A percentile compares a stretch with the other conserved stretches of the same genome.
These are phyloP conservation scores for Metschnikowia orientalis DNA, from an alignment of 805 yeast genomes.

Conservation along the genomic window DNA sequence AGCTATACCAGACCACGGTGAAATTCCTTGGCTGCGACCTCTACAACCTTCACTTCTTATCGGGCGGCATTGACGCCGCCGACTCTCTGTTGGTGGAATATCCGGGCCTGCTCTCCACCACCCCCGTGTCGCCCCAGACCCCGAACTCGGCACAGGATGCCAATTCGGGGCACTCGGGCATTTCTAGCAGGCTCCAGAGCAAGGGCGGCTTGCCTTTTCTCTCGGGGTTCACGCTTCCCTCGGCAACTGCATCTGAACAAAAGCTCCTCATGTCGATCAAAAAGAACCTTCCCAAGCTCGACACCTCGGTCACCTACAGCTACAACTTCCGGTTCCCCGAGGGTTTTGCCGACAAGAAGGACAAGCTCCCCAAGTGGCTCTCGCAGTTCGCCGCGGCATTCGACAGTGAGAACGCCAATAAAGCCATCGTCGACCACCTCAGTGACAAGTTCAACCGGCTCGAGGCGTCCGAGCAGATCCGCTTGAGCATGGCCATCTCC, in stretches of 20 bases:
- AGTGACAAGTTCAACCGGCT: slow-evolving; percentile 32
- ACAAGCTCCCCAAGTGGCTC: slow-evolving; percentile 33
- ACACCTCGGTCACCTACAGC: slow-evolving; percentile 18
- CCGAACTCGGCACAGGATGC: slow-evolving; percentile 9
- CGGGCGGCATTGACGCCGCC: slow-evolving; percentile 26
- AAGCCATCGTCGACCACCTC: slow-evolving; percentile 23
- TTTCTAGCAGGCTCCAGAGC: not conserved
- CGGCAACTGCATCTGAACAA: slow-evolving; percentile 33
- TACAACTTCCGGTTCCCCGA: slow-evolving; percentile 24
- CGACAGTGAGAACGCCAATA: slow-evolving; percentile 14
- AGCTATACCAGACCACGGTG: slow-evolving; percentile 31
- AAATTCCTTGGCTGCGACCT: slow-evolving; percentile 25
- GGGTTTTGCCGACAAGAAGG: slow-evolving; percentile 12
- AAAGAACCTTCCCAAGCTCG: slow-evolving; percentile 27
- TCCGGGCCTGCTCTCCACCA: slow-evolving; percentile 11
- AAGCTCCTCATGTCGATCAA: slow-evolving; percentile 35
- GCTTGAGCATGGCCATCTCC: slow-evolving; percentile 32
- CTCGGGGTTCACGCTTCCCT: slow-evolving; percentile 41
- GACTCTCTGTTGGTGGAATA: slow-evolving; percentile 9
- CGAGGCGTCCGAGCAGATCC: slow-evolving; percentile 36
- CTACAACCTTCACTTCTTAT: slow-evolving; percentile 21
- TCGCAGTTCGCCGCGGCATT: slow-evolving; percentile 19
- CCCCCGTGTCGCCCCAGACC: slow-evolving; percentile 11
- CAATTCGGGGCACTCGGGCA: slow-evolving; percentile 1
- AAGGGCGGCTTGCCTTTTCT: slow-evolving; percentile 19